phyloP scores from a whole-genome alignment of 139 green algal genomes.

The Closterium sp. region DNA sequence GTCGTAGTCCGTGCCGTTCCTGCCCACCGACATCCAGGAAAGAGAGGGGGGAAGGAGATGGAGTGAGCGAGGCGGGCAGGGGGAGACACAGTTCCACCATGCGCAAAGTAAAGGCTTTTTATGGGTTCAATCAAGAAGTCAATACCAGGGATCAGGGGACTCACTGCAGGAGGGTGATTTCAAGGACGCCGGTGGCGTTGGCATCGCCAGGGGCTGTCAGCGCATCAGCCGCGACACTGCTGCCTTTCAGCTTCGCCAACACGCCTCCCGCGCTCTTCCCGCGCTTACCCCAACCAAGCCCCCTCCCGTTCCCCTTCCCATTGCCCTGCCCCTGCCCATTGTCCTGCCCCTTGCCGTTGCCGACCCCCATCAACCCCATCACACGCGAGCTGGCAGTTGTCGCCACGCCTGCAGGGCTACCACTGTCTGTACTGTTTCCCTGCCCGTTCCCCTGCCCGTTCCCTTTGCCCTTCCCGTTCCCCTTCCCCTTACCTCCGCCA shows the following conservation, averaged over 20 bases:
- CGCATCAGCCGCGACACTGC: not conserved
- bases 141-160: not conserved
- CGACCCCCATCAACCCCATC: not conserved
- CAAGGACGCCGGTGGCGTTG: not conserved
- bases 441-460: not conserved
- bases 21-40: too few species aligned
- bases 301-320: not conserved
- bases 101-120: too few species aligned
- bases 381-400: not conserved
- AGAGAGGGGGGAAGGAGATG: too few species aligned
- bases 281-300: not conserved
- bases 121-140: too few species aligned
- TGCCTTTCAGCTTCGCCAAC: not conserved
- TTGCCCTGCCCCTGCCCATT: not conserved
- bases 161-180: not conserved
- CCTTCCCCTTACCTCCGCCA: not conserved
- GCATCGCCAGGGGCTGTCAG: not conserved
- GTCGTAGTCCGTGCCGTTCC: not conserved
- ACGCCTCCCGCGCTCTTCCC: not conserved
- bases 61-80: too few species aligned
- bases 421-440: not conserved
- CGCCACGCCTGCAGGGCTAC: not conserved
- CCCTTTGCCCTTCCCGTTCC: not conserved
- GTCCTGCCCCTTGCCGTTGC: not conserved
- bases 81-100: too few species aligned